These are phyloP conservation scores for Epichloe gansuensis DNA, from an alignment of 2,329 filamentous ascomycete species.

Conservation along the genomic window DNA sequence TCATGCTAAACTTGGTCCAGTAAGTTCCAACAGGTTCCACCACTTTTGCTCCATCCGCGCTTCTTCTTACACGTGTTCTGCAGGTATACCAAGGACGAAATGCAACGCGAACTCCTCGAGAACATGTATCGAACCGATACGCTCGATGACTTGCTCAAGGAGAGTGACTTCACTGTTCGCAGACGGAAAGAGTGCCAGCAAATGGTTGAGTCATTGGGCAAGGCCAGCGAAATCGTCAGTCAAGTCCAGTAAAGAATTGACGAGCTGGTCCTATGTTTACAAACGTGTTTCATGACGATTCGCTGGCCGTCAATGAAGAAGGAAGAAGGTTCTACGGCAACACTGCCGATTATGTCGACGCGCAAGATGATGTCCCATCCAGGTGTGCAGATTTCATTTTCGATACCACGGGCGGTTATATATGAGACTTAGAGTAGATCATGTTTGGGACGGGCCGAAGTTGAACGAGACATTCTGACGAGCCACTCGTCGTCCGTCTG, in stretches of 20 bases:
- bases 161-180: slow-evolving; percentile 92
- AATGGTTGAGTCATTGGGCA: slow-evolving; percentile 88
- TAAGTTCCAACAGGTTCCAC: slow-evolving; percentile 36
- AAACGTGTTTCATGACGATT: neutral
- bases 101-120: slow-evolving; percentile 93
- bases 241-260: slow-evolving; percentile 43
- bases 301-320: neutral
- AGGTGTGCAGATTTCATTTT: slow-evolving; percentile 15
- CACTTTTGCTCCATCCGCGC: neutral
- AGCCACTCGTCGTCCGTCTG: neutral
- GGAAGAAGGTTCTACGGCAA: neutral
- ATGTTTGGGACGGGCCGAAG: slow-evolving; percentile 14
- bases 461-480: neutral
- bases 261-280: neutral
- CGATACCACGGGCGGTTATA: slow-evolving; percentile 24
- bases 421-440: slow-evolving; percentile 22
- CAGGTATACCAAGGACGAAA: slow-evolving; percentile 92
- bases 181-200: slow-evolving; percentile 96
- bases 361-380: neutral
- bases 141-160: slow-evolving; percentile 88
- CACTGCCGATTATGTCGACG: neutral
- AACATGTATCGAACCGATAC: slow-evolving; percentile 92
- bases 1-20: slow-evolving; percentile 95
- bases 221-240: slow-evolving; percentile 93
- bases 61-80: slow-evolving; percentile 1